These are phyloP conservation scores for Elongisporangium prolatum DNA, from an alignment of 352 stramenopile genomes.

Conservation along the genomic window DNA sequence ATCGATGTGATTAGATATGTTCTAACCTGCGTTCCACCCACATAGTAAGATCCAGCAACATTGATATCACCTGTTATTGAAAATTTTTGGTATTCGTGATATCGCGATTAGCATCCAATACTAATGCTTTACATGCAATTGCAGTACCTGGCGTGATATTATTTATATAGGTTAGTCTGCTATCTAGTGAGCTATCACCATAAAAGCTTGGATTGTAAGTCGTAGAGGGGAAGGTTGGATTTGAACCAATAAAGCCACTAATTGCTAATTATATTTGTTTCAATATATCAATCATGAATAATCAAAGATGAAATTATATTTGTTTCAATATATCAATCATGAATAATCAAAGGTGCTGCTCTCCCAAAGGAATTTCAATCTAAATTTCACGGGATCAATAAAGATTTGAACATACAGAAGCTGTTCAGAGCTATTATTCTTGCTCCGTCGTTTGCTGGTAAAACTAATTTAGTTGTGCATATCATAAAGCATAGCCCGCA, in stretches of 20 bases:
- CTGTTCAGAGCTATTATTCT: constrained; percentile 15
- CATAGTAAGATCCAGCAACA: too few species aligned
- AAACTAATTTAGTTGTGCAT: constrained; percentile 8
- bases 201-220: constrained; percentile 20
- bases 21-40: too few species aligned
- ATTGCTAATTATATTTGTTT: constrained; percentile 12
- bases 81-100: too few species aligned
- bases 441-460: constrained; percentile 9
- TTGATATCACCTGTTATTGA: too few species aligned
- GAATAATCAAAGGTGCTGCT: constrained; percentile 11
- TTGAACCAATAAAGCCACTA: constrained; percentile 12
- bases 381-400: constrained; percentile 4
- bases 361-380: constrained; percentile 14
- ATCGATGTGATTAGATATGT: too few species aligned
- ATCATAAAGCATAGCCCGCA: constrained; percentile 5
- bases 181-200: constrained; percentile 4
- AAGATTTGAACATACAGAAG: constrained; percentile 12
- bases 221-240: constrained; percentile 6
- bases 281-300: constrained; percentile 20
- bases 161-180: constrained; percentile 5
- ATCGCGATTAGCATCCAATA: too few species aligned
- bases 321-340: constrained; percentile 8
- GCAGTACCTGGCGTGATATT: background rate
- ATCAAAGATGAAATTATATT: too few species aligned
- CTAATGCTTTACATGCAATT: too few species aligned